Base-by-base conservation (phyloP, 2,329 filamentous ascomycete species). In the Penicillium sp. region DNA sequence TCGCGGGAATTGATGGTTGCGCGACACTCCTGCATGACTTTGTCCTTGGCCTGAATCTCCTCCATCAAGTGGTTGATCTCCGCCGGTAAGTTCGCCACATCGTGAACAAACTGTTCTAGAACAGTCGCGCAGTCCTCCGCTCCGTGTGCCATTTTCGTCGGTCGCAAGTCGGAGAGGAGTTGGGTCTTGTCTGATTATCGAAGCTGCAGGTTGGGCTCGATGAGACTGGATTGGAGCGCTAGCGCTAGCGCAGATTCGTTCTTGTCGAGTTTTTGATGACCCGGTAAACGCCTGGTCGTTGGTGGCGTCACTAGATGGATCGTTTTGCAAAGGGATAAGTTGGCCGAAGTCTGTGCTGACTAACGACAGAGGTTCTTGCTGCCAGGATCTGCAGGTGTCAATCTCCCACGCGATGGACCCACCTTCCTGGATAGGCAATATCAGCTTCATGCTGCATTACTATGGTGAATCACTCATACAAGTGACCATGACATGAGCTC, bases 11-110 rank as follows among this genome's bases (percentile, higher is more conserved):
- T 78, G 66, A 87, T 86, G 13, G 77, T 75, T n/a, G 77, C 71
- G 43, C 79, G 77, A 62, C 80, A 81, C 53, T 86, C 83, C 59
- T 83, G 78, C 50, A 87, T 83, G 46, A 80, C 77, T 53, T 80
- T 78, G 61, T 88, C 85, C 65, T 88, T 88, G 56, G 84, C 85
- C 62, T 85, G 80, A 42, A 87, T 85, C 64, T 88, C 85, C 64
- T 88, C 85, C 69, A 87, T 83, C 52, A 88, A 73, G 73, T 87
- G 85, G 9, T 80, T 83, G 45, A 88, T 83, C 65, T 88, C 85
- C 2, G 83, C 83, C 0, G 85, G 85, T 14, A 87, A 72, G 58
- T 87, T 87, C 18, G 78, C 77, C 43, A 75, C 83, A 79, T 88
- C 85, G 65, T 88, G 84, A 22, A 86, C 81, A 63, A 87, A 88